These are phyloP conservation scores for Heritiera littoralis DNA, from an alignment of 345 rosid genomes.

Conservation along the genomic window DNA sequence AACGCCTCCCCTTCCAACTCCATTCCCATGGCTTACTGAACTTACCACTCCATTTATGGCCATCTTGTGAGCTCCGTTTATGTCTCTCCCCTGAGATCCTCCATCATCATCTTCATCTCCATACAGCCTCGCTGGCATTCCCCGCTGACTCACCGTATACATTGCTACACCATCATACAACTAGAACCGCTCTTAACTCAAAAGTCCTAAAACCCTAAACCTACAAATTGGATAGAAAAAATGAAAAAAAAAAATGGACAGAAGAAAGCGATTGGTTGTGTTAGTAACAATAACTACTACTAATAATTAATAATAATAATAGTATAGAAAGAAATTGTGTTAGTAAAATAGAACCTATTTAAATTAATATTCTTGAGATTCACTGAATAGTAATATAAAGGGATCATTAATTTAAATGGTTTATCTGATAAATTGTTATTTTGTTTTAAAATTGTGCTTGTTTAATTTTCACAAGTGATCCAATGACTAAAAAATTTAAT, in stretches of 20 bases:
- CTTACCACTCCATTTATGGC: conserved; percentile 20
- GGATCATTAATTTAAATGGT: no score
- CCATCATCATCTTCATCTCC: conserved; percentile 9
- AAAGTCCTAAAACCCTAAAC: conserved; percentile 18
- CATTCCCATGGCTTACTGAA: conserved; percentile 12
- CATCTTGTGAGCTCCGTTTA: conserved; percentile 6
- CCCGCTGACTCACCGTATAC: conserved; percentile 32
- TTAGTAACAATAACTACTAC: no score
- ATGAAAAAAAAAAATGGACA: no score
- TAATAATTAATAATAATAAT: no score
- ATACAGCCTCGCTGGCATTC: conserved; percentile 23
- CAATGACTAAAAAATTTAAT: no score
- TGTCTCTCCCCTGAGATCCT: conserved; percentile 3
- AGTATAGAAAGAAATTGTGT: no score
- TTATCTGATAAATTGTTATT: no score
- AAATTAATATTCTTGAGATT: no score
- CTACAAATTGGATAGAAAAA: neutral
- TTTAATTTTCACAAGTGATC: no score
- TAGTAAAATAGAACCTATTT: no score
- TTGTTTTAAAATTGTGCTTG: no score
- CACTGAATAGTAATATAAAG: no score
- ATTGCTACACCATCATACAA: conserved; percentile 31
- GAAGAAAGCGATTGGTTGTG: neutral
- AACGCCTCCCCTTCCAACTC: neutral
- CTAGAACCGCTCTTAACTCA: neutral